A percentile compares a stretch with the other conserved stretches of the same genome.
phyloP scores from a whole-genome alignment of 2,329 filamentous ascomycete species.

The Phyllosticta citriasiana region DNA sequence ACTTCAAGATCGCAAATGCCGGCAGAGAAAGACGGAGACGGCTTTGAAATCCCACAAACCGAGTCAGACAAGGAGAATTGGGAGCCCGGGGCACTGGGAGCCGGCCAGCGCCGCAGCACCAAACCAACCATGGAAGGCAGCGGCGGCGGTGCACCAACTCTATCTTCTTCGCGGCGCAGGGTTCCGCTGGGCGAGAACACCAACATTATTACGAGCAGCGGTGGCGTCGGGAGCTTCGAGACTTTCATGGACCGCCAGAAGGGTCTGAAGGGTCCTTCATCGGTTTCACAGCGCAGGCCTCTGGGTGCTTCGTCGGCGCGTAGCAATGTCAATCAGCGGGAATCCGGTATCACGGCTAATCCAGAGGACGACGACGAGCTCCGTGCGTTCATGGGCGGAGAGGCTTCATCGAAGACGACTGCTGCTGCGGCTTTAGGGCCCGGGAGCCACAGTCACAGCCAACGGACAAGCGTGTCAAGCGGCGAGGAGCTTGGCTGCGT shows the following conservation, averaged over 20 bases:
- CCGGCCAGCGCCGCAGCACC: background rate
- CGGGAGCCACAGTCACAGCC: conserved; percentile 41
- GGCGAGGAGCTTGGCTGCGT: conserved; percentile 73
- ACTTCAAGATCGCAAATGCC: conserved; percentile 15
- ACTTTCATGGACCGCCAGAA: conserved; percentile 21
- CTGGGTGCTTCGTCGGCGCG: background rate
- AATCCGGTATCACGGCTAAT: conserved; percentile 16
- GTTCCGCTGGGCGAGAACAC: conserved; percentile 38
- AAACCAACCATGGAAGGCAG: background rate
- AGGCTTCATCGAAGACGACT: conserved; percentile 28
- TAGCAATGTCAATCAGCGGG: background rate
- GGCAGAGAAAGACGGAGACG: conserved; percentile 27
- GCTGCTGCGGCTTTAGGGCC: conserved; percentile 46
- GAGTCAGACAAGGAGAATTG: conserved; percentile 98
- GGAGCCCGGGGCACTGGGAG: conserved; percentile 34
- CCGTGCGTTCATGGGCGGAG: conserved; percentile 60
- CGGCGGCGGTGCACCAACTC: conserved; percentile 11
- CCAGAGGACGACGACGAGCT: conserved; percentile 53
- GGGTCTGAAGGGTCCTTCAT: background rate
- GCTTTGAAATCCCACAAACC: conserved; percentile 43
- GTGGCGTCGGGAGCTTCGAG: conserved; percentile 28
- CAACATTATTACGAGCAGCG: conserved; percentile 29
- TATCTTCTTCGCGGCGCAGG: conserved; percentile 25
- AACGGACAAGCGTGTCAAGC: conserved; percentile 25
- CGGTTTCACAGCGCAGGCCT: background rate